These are phyloP conservation scores for Ogataea kodamae DNA, from an alignment of 805 yeast genomes.

Conservation along the genomic window DNA sequence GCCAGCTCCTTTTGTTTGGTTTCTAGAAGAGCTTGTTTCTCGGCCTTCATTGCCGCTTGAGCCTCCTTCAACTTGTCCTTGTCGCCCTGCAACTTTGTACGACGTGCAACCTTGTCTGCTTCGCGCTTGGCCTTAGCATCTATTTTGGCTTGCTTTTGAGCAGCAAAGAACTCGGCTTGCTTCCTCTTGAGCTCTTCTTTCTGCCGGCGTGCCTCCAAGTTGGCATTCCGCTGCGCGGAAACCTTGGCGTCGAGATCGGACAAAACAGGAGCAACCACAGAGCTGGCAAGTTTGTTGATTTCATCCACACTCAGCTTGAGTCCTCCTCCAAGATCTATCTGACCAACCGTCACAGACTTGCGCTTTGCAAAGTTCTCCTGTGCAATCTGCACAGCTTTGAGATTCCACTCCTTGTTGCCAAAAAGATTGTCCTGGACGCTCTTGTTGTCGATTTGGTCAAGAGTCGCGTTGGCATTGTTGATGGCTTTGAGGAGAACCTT, in stretches of 20 bases:
- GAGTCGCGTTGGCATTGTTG: slow-evolving; percentile 41
- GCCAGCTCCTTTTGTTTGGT: slow-evolving; percentile 42
- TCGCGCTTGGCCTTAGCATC: slow-evolving; percentile 35
- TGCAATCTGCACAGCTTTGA: slow-evolving; percentile 74
- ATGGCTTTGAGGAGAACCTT: slow-evolving; percentile 51
- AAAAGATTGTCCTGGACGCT: slow-evolving; percentile 25
- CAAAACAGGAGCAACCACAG: slow-evolving; percentile 79
- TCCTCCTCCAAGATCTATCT: slow-evolving; percentile 86
- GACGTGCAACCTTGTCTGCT: slow-evolving; percentile 36
- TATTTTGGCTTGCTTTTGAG: slow-evolving; percentile 37
- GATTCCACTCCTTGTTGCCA: slow-evolving; percentile 42
- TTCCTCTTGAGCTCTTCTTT: slow-evolving; percentile 41
- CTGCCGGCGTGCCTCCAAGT: slow-evolving; percentile 39
- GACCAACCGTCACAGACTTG: slow-evolving; percentile 40
- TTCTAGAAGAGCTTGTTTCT: slow-evolving; percentile 37
- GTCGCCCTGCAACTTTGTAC: slow-evolving; percentile 46
- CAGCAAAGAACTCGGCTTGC: slow-evolving; percentile 35
- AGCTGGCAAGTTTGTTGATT: slow-evolving; percentile 73
- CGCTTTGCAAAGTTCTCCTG: slow-evolving; percentile 63
- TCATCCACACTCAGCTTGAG: slow-evolving; percentile 70
- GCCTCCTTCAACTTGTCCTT: slow-evolving; percentile 45
- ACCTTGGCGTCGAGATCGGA: slow-evolving; percentile 71
- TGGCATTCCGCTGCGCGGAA: slow-evolving; percentile 58
- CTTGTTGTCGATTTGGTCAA: slow-evolving; percentile 26
- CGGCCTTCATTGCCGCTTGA: slow-evolving; percentile 40